Evolutionary conservation across 2,329 filamentous ascomycete genomes (phyloP).

Genomic region (Verticillium klebahnii): DNA sequence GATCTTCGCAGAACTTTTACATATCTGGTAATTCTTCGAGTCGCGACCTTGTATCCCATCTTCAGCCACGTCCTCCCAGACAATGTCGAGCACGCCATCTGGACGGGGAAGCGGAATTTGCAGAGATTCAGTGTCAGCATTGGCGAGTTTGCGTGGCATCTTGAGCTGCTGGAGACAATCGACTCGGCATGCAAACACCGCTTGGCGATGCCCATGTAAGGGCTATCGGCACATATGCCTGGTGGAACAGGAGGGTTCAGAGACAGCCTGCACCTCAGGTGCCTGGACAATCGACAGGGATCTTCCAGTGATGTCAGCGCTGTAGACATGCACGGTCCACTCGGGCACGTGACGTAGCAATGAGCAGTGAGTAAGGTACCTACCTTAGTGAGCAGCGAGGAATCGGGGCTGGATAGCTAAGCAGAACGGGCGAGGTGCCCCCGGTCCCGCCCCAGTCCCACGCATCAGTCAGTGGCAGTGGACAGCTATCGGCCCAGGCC

Average conservation of each 20-base stretch:
- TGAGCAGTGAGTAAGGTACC: too few relatives aligned
- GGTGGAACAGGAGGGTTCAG: not conserved
- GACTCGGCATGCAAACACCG: constrained; percentile 1
- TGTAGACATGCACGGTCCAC: not conserved
- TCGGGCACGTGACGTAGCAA: not conserved
- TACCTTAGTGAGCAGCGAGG: too few relatives aligned
- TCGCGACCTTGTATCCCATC: constrained; percentile 12
- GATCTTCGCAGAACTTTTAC: constrained; percentile 17
- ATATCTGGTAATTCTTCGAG: constrained; percentile 17
- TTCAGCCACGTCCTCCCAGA: constrained; percentile 12
- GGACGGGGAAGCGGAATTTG: constrained; percentile 14
- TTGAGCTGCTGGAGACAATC: constrained; percentile 12
- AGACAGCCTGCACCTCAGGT: too few relatives aligned
- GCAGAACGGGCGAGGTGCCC: not conserved
- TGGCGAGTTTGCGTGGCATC: constrained; percentile 16
- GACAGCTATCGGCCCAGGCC: not conserved
- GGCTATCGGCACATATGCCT: not conserved
- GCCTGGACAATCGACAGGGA: too few relatives aligned
- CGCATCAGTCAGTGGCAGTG: not conserved
- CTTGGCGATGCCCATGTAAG: too few relatives aligned
- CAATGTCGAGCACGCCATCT: constrained; percentile 15
- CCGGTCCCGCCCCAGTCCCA: too few relatives aligned
- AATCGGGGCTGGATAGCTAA: not conserved
- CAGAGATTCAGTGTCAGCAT: constrained; percentile 16
- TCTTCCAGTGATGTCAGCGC: not conserved